These are phyloP conservation scores for Pachysandra terminalis DNA, from an alignment of 164 flowering plant genomes.

Conservation along the genomic window DNA sequence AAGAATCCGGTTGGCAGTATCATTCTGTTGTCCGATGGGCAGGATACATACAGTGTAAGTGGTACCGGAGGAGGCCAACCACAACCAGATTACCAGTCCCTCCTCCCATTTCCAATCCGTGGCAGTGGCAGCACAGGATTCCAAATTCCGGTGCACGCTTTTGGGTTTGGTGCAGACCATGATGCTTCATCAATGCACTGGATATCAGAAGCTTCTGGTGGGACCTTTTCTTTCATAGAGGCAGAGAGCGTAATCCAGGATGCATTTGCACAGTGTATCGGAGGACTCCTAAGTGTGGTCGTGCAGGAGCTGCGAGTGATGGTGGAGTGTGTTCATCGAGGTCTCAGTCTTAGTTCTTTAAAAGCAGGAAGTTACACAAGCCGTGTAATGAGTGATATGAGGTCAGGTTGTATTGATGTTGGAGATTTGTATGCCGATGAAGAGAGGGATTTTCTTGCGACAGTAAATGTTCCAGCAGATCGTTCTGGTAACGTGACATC, in stretches of 20 bases:
- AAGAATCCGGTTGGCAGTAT: slow-evolving; percentile 57
- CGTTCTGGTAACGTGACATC: slow-evolving; percentile 25
- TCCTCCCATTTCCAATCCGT: slow-evolving; percentile 46
- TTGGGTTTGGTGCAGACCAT: slow-evolving; percentile 68
- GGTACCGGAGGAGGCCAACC: slow-evolving; percentile 22
- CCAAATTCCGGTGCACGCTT: slow-evolving; percentile 60
- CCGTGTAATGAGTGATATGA: slow-evolving; percentile 27
- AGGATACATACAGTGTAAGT: slow-evolving; percentile 51
- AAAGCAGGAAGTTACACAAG: slow-evolving; percentile 53
- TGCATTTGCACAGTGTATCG: slow-evolving; percentile 74
- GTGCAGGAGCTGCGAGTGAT: slow-evolving; percentile 47
- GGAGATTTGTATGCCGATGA: slow-evolving; percentile 72
- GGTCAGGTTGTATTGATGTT: slow-evolving; percentile 36
- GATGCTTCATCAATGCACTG: slow-evolving; percentile 69
- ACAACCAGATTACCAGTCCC: slow-evolving; percentile 37
- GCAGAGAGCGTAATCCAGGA: slow-evolving; percentile 62
- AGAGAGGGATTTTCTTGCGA: slow-evolving; percentile 55
- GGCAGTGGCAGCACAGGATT: slow-evolving; percentile 26
- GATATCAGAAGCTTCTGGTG: slow-evolving; percentile 61
- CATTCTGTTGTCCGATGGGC: slow-evolving; percentile 61
- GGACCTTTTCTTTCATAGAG: slow-evolving; percentile 69
- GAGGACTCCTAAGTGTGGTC: slow-evolving; percentile 60
- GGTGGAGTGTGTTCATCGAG: slow-evolving; percentile 37
- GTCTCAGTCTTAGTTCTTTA: slow-evolving; percentile 30
- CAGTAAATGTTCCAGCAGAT: slow-evolving; percentile 40